Evolutionary conservation across 225 moss, liverwort and hornwort genomes (phyloP), one percentile per base, ranked within the genome.

Genomic region (Antitrichia curtipendula): DNA sequence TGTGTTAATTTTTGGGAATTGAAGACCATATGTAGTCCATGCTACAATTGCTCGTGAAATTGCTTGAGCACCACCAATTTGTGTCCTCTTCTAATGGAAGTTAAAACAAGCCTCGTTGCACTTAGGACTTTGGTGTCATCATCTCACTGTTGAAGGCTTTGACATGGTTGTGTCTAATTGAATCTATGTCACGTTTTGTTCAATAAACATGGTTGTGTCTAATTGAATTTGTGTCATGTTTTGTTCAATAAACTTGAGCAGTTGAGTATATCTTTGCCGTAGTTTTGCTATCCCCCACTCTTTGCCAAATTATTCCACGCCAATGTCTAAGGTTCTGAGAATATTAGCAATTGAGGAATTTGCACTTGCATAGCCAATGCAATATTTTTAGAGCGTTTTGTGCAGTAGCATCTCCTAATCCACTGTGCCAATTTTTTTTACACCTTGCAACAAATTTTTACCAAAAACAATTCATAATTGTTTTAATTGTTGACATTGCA

Each of bases 371-470:
- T 16, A 2, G 2, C 5, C 1, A 2, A 8, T 62, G 62, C 16
- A 31, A 63, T 8, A 29, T 63, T 16, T 32, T 32, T 0, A 9
- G 1, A 31, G 17, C 9, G 0, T 32, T 62, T 4, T 50, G 4
- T 4, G 15, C 5, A 15, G 4, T 50, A 50, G 50, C 10, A 50
- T 50, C 1, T 62, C 16, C 8, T 17, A 32, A 63, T 63, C 63
- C 63, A 63, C 2, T 1, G 2, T 3, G 2, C 16, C 4, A 0
- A 63, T 32, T 32, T 9, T 34, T 5, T 4, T 1, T 32, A 32
- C 17, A 9, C 2, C 1, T 1, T 63, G 0, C 0, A 1, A 63
- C 0, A 0, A 63, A 32, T 32, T 16, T 32, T 5, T 63, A 32
- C 31, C 8, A 63, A 63, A 31, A 31, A 62, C 4, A 62, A 17